phyloP scores from a whole-genome alignment of 176 grass and related monocot species.

The Triticum dicoccoides region DNA sequence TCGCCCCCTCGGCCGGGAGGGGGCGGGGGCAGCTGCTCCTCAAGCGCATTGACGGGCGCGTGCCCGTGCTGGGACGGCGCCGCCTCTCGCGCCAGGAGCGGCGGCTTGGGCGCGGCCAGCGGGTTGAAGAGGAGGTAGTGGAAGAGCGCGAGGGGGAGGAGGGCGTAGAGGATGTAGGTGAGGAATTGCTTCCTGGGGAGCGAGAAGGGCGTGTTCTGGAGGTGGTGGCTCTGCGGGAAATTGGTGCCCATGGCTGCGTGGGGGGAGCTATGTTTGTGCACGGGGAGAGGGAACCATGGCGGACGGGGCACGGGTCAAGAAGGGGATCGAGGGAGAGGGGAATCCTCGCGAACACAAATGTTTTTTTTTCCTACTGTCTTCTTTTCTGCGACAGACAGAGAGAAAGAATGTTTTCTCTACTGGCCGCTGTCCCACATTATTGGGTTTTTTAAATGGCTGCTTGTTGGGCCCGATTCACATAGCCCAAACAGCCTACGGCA shows the following conservation, averaged over 20 bases:
- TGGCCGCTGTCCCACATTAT: no score
- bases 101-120: not conserved
- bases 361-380: not conserved
- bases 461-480: no score
- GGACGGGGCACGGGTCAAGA: not conserved
- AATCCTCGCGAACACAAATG: not conserved
- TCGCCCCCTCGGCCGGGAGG: not conserved
- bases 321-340: not conserved
- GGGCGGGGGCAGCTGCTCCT: not conserved
- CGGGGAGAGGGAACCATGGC: constrained; percentile 7
- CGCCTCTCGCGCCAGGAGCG: not conserved
- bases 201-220: constrained; percentile 12
- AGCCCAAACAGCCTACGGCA: no score
- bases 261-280: not conserved
- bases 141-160: constrained; percentile 60
- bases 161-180: constrained; percentile 45
- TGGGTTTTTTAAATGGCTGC: no score
- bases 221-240: constrained; percentile 29
- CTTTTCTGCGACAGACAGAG: not conserved
- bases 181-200: constrained; percentile 43
- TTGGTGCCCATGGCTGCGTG: constrained; percentile 35
- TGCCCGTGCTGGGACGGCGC: not conserved
- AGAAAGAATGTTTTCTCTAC: no score
- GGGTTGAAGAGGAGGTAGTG: constrained; percentile 61
- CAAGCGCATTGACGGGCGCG: not conserved